A percentile compares a stretch with the other conserved stretches of the same genome.
These are phyloP conservation scores for Aureobasidium mangrovei DNA, from an alignment of 2,329 filamentous ascomycete genomes.

Conservation along the genomic window DNA sequence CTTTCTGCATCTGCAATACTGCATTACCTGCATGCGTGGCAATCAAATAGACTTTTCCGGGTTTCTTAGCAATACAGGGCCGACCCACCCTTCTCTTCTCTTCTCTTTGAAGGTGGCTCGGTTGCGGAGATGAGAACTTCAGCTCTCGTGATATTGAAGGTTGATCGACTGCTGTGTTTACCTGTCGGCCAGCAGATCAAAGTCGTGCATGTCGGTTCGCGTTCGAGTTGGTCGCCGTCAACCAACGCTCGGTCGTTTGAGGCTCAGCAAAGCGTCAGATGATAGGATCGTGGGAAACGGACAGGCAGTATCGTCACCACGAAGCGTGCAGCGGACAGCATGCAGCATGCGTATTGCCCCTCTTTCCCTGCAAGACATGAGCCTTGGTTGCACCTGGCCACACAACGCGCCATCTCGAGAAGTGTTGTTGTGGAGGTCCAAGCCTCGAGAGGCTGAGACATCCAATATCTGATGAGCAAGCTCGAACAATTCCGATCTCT, in stretches of 20 bases:
- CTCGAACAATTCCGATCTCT: not conserved
- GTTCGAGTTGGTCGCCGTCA: not conserved
- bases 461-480: not conserved
- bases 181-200: not conserved
- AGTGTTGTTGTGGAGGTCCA: not conserved
- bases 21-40: slow-evolving; percentile 8
- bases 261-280: not conserved
- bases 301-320: not conserved
- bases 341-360: not conserved
- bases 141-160: not conserved
- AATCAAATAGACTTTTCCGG: not conserved
- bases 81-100: not conserved
- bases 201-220: not conserved
- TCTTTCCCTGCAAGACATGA: not conserved
- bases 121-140: not conserved
- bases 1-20: not conserved
- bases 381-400: not conserved
- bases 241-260: not conserved
- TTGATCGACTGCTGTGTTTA: not conserved
- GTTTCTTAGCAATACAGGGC: not conserved
- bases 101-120: not conserved
- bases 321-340: not conserved
- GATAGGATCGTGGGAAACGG: not conserved
- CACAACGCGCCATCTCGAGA: not conserved
- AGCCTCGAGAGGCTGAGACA: slow-evolving; percentile 5